Evolutionary conservation across 73 alveolate genomes (phyloP), one percentile per base, ranked within the genome.

Genomic region (Breviolum minutum): DNA sequence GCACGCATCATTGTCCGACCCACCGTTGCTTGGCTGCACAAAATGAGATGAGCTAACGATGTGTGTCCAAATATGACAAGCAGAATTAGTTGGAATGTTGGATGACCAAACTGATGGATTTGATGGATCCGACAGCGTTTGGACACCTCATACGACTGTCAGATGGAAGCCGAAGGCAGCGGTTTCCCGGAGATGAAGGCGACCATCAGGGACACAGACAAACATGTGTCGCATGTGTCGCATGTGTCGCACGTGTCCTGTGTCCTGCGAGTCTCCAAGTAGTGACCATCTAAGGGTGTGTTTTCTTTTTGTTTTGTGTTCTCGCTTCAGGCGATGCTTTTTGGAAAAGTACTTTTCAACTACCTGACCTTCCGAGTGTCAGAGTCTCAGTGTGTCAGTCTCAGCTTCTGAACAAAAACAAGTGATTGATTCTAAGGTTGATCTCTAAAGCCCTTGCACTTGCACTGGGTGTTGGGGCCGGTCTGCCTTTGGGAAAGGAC

Each of bases 121-220:
- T 40, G 54, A 40, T 40, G 54, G 54, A 40, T 40, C 54, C 54
- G 54, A 40, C n/a, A 68, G 77, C 6, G n/a, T 68, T n/a, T n/a
- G n/a, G 77, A 68, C 17, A 22, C 77, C 17, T 68, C 17, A 68
- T 13, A 19, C 63, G 19, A 9, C 76, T 54, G n/a, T n/a, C 22
- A 86, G 94, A 86, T 86, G 80, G 93, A 93, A 83, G 98, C 98
- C 0, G 98, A 93, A 86, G 98, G 98, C 16, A 93, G 98, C 83
- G 98, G 98, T 61, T 77, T 93, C 69, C 98, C 98, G 9, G 98
- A 93, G 98, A 79, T 93, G 98, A 93, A 93, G 92, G 92, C 60
- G 76, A 40, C 2, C 61, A 64, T 1, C 17, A 32, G 87, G 14
- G 24, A 9, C 22, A n/a, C 22, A 8, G 6, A 13, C 19, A n/a